Conservation (phyloP, 1,139 yeast genomes). For the Debaryomyces sp. region DNA sequence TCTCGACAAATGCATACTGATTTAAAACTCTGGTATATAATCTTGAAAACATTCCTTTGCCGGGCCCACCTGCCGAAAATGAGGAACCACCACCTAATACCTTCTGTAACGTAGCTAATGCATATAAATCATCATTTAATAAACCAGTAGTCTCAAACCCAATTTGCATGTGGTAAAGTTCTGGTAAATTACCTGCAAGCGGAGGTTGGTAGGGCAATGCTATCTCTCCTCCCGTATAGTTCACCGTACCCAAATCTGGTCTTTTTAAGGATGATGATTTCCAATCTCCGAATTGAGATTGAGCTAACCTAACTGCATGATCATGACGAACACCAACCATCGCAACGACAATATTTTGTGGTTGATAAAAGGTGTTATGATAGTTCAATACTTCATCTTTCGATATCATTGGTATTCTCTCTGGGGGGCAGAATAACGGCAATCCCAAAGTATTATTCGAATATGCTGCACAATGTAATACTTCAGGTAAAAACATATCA, state of each 20-base stretch:
- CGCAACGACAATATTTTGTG: constrained; percentile 83
- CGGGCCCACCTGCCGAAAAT: constrained; percentile 99
- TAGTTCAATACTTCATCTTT: constrained; percentile 60
- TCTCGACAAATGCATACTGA: constrained; percentile 89
- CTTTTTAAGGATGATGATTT: constrained; percentile 29
- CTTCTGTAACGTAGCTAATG: constrained; percentile 87
- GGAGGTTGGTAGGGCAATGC: constrained; percentile 73
- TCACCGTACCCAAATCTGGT: constrained; percentile 49
- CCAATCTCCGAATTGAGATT: constrained; percentile 68
- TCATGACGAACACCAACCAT: constrained; percentile 84
- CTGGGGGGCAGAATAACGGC: constrained; percentile 82
- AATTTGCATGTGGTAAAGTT: constrained; percentile 81
- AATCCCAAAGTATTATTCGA: constrained; percentile 74
- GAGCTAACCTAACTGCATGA: constrained; percentile 65
- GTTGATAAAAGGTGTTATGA: constrained; percentile 69
- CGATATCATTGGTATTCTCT: constrained; percentile 58
- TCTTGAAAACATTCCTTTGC: constrained; percentile 97
- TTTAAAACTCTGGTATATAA: constrained; percentile 89
- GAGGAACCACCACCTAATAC: constrained; percentile 98
- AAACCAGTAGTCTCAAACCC: constrained; percentile 90
- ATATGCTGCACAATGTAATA: constrained; percentile 83
- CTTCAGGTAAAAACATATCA: constrained; percentile 85
- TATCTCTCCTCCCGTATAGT: constrained; percentile 78
- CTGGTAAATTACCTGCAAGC: constrained; percentile 70
- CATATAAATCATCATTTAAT: constrained; percentile 84